Evolutionary conservation across 2,329 filamentous ascomycete genomes (phyloP).

Genomic region (Aureobasidium sp.): DNA sequence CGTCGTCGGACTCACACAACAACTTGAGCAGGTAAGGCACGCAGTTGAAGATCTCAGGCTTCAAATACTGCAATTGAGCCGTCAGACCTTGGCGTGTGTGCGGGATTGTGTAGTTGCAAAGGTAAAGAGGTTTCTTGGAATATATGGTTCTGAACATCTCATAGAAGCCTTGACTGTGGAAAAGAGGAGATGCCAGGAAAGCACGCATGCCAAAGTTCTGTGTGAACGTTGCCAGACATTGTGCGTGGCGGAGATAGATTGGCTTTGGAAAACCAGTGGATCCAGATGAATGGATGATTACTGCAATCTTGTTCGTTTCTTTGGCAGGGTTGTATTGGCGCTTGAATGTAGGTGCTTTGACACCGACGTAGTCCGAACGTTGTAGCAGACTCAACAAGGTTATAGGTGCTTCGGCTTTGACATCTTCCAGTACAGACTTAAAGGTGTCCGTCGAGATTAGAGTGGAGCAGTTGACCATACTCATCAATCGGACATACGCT

Average conservation of each 20-base stretch:
- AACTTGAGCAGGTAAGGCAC: slow-evolving; percentile 60
- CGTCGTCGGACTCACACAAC: slow-evolving; percentile 49
- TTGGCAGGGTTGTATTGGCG: slow-evolving; percentile 17
- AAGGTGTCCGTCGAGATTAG: slow-evolving; percentile 21
- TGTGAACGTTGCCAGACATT: slow-evolving; percentile 42
- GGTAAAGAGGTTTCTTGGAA: slow-evolving; percentile 40
- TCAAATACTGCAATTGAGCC: slow-evolving; percentile 21
- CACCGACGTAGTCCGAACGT: slow-evolving; percentile 18
- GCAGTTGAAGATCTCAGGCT: slow-evolving; percentile 47
- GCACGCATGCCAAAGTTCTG: slow-evolving; percentile 39
- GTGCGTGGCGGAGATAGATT: slow-evolving; percentile 49
- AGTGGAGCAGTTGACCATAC: slow-evolving; percentile 30
- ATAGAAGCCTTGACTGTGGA: slow-evolving; percentile 51
- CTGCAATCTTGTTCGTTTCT: slow-evolving; percentile 27
- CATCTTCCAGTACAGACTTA: slow-evolving; percentile 23
- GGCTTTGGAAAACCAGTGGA: slow-evolving; percentile 57
- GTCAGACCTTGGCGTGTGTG: slow-evolving; percentile 36
- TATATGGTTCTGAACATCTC: slow-evolving; percentile 47
- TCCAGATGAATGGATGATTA: slow-evolving; percentile 45
- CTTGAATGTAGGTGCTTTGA: slow-evolving; percentile 17
- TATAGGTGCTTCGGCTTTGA: slow-evolving; percentile 19
- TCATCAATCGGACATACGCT: slow-evolving; percentile 42
- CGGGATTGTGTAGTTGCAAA: slow-evolving; percentile 49
- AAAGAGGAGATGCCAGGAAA: slow-evolving; percentile 50
- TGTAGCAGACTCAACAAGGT: slow-evolving; percentile 24